Evolutionary conservation across 1,139 yeast species (phyloP).

Genomic region (Geotrichum citri-aurantii): DNA sequence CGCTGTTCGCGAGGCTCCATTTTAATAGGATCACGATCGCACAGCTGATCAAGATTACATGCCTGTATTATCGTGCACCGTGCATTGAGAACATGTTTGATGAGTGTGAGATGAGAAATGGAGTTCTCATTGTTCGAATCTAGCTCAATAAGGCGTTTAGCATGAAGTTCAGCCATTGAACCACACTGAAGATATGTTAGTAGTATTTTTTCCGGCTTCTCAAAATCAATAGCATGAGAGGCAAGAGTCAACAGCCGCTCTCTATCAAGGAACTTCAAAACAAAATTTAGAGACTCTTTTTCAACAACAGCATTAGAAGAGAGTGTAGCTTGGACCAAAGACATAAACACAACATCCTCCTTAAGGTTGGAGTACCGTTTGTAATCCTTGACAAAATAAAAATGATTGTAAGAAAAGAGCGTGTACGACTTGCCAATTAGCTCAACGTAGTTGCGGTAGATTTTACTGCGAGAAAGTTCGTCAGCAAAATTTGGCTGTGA

Average conservation of each 20-base stretch:
- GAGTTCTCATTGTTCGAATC: conserved; percentile 17
- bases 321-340: conserved; percentile 9
- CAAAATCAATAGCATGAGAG: neutral
- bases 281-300: conserved; percentile 5
- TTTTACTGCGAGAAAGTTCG: conserved; percentile 11
- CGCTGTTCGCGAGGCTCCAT: conserved; percentile 31
- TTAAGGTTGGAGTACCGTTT: conserved; percentile 17
- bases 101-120: conserved; percentile 28
- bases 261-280: conserved; percentile 8
- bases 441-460: conserved; percentile 8
- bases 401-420: conserved; percentile 23
- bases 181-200: conserved; percentile 11
- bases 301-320: conserved; percentile 14
- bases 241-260: neutral
- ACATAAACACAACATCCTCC: conserved; percentile 11
- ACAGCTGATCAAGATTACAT: conserved; percentile 31
- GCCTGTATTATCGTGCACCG: conserved; percentile 28
- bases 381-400: conserved; percentile 24
- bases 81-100: conserved; percentile 23
- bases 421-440: conserved; percentile 20
- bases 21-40: conserved; percentile 20
- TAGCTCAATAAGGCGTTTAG: conserved; percentile 12
- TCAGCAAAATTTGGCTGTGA: conserved; percentile 18
- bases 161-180: conserved; percentile 12
- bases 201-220: neutral